These are phyloP conservation scores for Aspergillus hortae DNA, from an alignment of 2,329 filamentous ascomycete genomes.

Conservation along the genomic window DNA sequence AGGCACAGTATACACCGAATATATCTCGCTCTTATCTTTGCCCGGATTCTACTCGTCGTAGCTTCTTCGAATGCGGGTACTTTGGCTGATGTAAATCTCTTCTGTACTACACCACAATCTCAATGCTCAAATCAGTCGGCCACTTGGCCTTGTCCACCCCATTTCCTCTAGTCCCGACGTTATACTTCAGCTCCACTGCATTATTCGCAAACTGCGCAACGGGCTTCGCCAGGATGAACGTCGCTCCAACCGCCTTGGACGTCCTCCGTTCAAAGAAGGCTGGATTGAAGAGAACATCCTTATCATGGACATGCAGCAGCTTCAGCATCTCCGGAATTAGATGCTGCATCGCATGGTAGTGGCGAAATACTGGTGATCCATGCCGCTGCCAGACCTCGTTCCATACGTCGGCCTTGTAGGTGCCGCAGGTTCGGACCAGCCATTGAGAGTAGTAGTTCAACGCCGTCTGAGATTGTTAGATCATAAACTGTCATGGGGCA, in stretches of 20 bases:
- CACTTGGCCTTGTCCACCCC: conserved; percentile 48
- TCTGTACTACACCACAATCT: not conserved
- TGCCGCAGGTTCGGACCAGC: conserved; percentile 6
- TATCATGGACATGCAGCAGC: conserved; percentile 29
- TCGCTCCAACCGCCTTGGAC: conserved; percentile 24
- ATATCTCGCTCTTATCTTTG: too few relatives aligned
- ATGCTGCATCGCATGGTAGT: conserved; percentile 49
- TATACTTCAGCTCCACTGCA: conserved; percentile 42
- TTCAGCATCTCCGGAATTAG: conserved; percentile 40
- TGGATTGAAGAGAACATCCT: conserved; percentile 41
- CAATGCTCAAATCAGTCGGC: conserved; percentile 39
- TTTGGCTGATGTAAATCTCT: not conserved
- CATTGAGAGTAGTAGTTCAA: conserved; percentile 12
- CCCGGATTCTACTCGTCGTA: too few relatives aligned
- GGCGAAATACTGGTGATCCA: conserved; percentile 45
- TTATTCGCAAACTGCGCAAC: conserved; percentile 39
- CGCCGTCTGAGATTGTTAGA: not conserved
- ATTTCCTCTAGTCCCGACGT: conserved; percentile 51
- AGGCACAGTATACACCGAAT: too few relatives aligned
- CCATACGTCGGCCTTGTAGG: conserved; percentile 32
- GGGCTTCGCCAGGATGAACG: conserved; percentile 42
- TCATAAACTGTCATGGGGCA: too few relatives aligned
- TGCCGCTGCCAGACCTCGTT: conserved; percentile 46
- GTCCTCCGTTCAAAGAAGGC: conserved; percentile 48
- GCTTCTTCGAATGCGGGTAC: not conserved